These are phyloP conservation scores for Aristolochia fimbriata DNA, from an alignment of 164 flowering plant genomes.

Conservation along the genomic window DNA sequence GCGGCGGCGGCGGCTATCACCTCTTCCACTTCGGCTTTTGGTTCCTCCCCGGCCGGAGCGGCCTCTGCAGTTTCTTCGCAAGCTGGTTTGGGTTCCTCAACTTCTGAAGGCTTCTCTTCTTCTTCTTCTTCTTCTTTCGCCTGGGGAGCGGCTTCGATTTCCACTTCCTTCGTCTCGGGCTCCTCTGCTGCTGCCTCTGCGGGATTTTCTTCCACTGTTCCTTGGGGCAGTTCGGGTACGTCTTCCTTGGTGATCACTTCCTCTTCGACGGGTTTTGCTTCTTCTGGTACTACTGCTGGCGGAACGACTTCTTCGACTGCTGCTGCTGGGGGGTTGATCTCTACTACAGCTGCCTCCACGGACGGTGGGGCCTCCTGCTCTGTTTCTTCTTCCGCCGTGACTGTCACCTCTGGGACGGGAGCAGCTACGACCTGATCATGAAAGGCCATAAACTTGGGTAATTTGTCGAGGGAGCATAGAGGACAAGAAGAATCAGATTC, in stretches of 20 bases:
- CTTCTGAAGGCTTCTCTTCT: neutral
- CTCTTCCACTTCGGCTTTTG: neutral
- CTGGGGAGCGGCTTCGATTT: neutral
- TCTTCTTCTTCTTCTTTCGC: neutral
- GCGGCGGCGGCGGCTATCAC: neutral
- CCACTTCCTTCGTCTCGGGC: neutral
- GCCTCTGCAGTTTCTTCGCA: neutral
- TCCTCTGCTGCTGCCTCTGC: neutral
- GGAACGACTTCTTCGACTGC: neutral
- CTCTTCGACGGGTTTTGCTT: neutral
- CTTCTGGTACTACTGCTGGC: neutral
- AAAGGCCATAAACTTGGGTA: neutral
- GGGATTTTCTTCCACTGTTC: neutral
- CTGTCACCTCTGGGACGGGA: neutral
- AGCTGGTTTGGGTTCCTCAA: neutral
- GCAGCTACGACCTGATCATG: neutral
- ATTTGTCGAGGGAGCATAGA: too few species aligned
- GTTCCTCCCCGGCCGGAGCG: neutral
- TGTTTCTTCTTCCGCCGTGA: neutral
- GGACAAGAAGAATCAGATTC: too few species aligned
- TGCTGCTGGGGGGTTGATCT: neutral
- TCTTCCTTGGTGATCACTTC: neutral
- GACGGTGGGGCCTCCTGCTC: neutral
- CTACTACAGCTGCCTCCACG: neutral
- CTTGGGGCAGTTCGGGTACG: neutral